Evolutionary conservation across 148 eudicot genomes (phyloP), one percentile per base, ranked within the genome.

Genomic region (Chenopodium suecicum): DNA sequence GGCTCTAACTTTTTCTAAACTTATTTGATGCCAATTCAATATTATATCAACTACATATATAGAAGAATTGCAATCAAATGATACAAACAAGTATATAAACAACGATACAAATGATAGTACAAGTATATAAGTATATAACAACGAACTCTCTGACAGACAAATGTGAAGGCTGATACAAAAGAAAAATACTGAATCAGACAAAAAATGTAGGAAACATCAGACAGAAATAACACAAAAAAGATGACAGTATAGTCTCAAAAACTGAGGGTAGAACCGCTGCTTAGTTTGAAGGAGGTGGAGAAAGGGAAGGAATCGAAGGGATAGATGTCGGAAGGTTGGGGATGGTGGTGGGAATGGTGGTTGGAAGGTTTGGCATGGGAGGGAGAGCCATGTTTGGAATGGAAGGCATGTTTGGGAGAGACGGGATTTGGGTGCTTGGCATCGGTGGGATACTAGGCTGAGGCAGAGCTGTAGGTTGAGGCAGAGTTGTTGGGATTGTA

Each of bases 261-360:
- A 12, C 22, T 17, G 62, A 56, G 62, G 62, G 22, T 56, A 19
- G 20, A 56, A 17, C 22, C 17, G 62, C 62, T 56, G 4, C 62
- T 56, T 79, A 79, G 68, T 79, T 79, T 34, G 82, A 79, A 70
- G 82, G 76, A 12, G 82, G 69, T 23, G 70, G 82, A 69, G 82
- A 70, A 70, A 22, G 17, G 62, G 17, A 56, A 56, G 62, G 62
- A 56, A 56, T 56, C 20, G 54, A 79, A 71, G 27, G 82, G 76
- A 79, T 46, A 22, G 82, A 34, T 20, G 82, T 79, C 9, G 82
- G 82, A 13, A 52, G 9, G 72, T 70, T 82, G 1, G 82, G 62
- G 17, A 56, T 56, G 22, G 62, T 12, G 17, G 62, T 56, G 62
- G 60, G 60, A 54, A 54, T 54, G 60, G 60, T 54, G 20, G 60